These are phyloP conservation scores for Thymus mandschuricus DNA, from an alignment of 257 asterid genomes.

Conservation along the genomic window DNA sequence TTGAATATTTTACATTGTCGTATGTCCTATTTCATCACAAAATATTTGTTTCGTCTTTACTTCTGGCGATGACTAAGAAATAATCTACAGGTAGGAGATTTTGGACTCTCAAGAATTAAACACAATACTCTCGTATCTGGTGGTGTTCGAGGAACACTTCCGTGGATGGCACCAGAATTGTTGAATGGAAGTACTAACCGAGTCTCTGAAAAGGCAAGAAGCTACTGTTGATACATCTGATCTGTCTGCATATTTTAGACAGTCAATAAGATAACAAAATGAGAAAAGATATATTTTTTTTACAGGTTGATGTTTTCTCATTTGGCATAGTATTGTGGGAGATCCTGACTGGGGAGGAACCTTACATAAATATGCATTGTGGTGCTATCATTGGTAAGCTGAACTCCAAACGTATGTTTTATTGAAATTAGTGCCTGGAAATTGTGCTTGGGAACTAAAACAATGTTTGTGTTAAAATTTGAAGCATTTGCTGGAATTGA, in stretches of 20 bases:
- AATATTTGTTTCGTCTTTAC: background rate
- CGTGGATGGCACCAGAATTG: slow-evolving; percentile 99
- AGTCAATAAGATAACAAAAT: slow-evolving; percentile 26
- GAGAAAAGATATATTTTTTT: slow-evolving; percentile 15
- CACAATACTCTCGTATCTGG: slow-evolving; percentile 94
- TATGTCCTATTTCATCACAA: too few relatives aligned
- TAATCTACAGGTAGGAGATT: slow-evolving; percentile 79
- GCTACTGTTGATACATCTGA: too few relatives aligned
- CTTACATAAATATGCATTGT: slow-evolving; percentile 94
- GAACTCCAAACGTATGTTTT: slow-evolving; percentile 14
- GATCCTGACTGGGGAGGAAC: slow-evolving; percentile 98
- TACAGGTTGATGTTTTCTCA: slow-evolving; percentile 93
- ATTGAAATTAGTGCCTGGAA: slow-evolving; percentile 18
- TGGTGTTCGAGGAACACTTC: slow-evolving; percentile 94
- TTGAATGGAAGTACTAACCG: slow-evolving; percentile 77
- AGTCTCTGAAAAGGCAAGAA: slow-evolving; percentile 79
- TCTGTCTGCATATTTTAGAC: too few relatives aligned
- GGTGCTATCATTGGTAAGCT: slow-evolving; percentile 79
- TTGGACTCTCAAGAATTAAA: slow-evolving; percentile 87
- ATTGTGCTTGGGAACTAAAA: background rate
- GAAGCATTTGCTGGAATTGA: background rate
- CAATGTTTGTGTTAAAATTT: background rate
- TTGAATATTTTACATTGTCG: too few relatives aligned
- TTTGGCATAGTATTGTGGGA: slow-evolving; percentile 97
- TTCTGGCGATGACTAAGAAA: slow-evolving; percentile 29